Evolutionary conservation across 225 moss, liverwort and hornwort species (phyloP).

Genomic region (Antitrichia curtipendula): DNA sequence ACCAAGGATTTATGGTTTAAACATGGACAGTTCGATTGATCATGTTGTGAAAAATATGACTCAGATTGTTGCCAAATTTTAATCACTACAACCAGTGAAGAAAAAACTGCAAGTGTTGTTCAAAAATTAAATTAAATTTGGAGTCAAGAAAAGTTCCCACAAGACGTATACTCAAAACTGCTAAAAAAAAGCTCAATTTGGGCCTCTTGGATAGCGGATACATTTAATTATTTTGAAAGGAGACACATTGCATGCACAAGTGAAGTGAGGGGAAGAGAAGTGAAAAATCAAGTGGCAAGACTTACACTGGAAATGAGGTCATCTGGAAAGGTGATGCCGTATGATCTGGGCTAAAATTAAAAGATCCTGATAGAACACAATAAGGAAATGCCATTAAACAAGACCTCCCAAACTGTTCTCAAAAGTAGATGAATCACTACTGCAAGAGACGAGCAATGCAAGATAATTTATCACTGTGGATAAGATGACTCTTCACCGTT

Average conservation of each 20-base stretch:
- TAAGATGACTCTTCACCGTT: not conserved
- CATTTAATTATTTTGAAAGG: not conserved
- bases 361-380: constrained; percentile 10
- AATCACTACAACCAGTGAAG: not conserved
- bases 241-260: not conserved
- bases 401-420: not conserved
- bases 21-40: not conserved
- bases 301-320: constrained; percentile 14
- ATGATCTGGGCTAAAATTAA: constrained; percentile 16
- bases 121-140: not conserved
- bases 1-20: not conserved
- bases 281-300: not conserved
- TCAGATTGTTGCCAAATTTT: not conserved
- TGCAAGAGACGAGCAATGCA: not conserved
- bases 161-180: not conserved
- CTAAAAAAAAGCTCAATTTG: not conserved
- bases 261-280: not conserved
- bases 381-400: not conserved
- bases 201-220: not conserved
- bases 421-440: not conserved
- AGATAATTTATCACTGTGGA: not conserved
- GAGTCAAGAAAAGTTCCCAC: not conserved
- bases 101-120: not conserved
- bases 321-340: constrained; percentile 14
- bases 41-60: not conserved